Evolutionary conservation across 179 eudicot species (phyloP).

Genomic region (Vitellaria paradoxa): DNA sequence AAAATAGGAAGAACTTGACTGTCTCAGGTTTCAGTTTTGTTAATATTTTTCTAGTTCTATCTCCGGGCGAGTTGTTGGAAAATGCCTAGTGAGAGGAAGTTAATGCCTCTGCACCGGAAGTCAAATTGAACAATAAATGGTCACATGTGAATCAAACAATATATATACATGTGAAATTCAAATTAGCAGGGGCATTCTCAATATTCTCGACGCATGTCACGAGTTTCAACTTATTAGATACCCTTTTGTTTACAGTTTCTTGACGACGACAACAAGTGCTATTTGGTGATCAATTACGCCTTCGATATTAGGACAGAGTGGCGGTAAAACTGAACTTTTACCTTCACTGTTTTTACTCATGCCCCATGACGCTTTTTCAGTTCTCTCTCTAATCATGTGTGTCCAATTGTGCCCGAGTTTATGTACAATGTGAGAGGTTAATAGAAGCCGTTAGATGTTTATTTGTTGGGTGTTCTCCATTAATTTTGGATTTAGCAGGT

Average conservation of each 20-base stretch:
- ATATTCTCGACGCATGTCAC: neutral
- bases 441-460: constrained; percentile 4
- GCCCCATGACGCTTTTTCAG: neutral
- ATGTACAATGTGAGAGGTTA: neutral
- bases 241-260: constrained; percentile 29
- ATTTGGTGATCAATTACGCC: constrained; percentile 48
- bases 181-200: neutral
- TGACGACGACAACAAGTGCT: constrained; percentile 52
- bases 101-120: constrained; percentile 11
- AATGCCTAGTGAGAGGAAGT: neutral
- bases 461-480: neutral
- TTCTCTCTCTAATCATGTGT: neutral
- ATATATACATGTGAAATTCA: constrained; percentile 13
- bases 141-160: neutral
- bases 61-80: constrained; percentile 5
- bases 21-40: neutral
- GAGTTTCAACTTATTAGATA: neutral
- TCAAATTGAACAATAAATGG: constrained; percentile 6
- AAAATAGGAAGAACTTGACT: neutral
- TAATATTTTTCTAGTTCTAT: neutral
- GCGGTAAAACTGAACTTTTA: constrained; percentile 13
- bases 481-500: neutral
- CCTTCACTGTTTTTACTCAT: neutral
- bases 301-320: constrained; percentile 50
- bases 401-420: neutral